Base-by-base conservation (phyloP, 768 basidiomycete genomes). In the Mycena leptocephala region DNA sequence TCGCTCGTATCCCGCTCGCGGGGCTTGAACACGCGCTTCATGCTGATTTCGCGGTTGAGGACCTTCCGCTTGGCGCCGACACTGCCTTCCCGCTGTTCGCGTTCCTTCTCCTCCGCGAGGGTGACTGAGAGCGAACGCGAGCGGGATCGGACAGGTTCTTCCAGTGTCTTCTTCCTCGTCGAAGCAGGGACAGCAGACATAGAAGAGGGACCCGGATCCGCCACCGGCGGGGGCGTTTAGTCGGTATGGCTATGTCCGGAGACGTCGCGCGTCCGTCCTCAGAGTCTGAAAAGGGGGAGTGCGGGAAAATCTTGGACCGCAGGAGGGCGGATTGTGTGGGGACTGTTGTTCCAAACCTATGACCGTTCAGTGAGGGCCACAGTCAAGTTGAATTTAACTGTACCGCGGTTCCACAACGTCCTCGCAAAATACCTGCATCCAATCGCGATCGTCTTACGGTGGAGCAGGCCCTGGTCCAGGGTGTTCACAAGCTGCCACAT, bases 401-500 rank as follows among this genome's bases (percentile, higher is more conserved):
- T 79, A 95, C 95, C 89, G 86, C 48, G 86, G 88, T 76, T 95
- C 93, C 20, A 96, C 91, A 59, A 94, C 79, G 30, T 92, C 90
- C 79, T 93, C 91, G 61, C 88, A 93, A 80, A 96, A 96, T 1
- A 81, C 75, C 81, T 96, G 43, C 85, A 91, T 92, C 95, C 95
- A 96, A 78, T 96, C 95, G 2, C 86, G 85, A 43, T 88, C 85
- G 24, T 87, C 81, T 78, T 78, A 16, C 79, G 63, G 55, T 63
- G 53, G 72, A 64, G 62, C 63, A 80, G 24, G 43, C 72, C 70
- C 69, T 79, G 48, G 28, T 85, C 81, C 16, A 90, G 80, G 5
- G n/a, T 46, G 43, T n/a, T n/a, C n/a, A n/a, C n/a, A n/a, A 96
- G 89, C 80, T 96, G 95, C 94, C 94, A 95, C 84, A 90, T 92